Percentiles rank a stretch among this genome's conserved stretches.
Conservation (phyloP, 306 rosid genomes). For the Alnus rubra region DNA sequence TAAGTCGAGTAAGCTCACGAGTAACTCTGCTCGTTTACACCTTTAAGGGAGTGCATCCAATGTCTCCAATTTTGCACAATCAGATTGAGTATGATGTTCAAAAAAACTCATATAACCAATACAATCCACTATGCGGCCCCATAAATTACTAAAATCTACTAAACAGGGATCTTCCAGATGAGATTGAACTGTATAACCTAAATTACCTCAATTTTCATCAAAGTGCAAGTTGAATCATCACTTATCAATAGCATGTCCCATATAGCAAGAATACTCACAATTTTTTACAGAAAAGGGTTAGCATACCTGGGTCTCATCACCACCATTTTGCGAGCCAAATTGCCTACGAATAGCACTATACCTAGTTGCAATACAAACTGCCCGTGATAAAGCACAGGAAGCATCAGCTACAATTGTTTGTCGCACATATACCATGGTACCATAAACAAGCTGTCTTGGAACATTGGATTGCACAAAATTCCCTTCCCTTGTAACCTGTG, state of each 20-base stretch:
- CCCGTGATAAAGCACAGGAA: conserved; percentile 83
- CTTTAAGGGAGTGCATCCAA: background rate
- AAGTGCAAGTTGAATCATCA: background rate
- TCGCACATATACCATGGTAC: conserved; percentile 91
- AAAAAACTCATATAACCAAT: background rate
- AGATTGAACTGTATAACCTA: conserved; percentile 1
- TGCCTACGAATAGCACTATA: conserved; percentile 97
- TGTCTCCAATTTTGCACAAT: background rate
- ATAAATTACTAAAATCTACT: background rate
- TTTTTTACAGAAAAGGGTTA: conserved; percentile 15
- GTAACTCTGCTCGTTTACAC: too few species aligned
- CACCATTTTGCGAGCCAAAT: conserved; percentile 74
- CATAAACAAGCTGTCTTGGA: conserved; percentile 88
- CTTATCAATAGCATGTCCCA: conserved; percentile 7
- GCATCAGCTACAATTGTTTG: conserved; percentile 88
- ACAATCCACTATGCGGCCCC: background rate
- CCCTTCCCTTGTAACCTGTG: conserved; percentile 92
- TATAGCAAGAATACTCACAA: conserved; percentile 14
- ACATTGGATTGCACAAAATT: conserved; percentile 76
- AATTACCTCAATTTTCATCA: background rate
- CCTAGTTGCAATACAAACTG: conserved; percentile 97
- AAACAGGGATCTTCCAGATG: background rate
- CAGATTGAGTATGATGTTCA: background rate
- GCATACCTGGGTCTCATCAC: conserved; percentile 80
- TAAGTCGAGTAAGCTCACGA: too few species aligned